Conservation (phyloP, 1,284 basidiomycete genomes). For the Stygiomarasmius scandens region DNA sequence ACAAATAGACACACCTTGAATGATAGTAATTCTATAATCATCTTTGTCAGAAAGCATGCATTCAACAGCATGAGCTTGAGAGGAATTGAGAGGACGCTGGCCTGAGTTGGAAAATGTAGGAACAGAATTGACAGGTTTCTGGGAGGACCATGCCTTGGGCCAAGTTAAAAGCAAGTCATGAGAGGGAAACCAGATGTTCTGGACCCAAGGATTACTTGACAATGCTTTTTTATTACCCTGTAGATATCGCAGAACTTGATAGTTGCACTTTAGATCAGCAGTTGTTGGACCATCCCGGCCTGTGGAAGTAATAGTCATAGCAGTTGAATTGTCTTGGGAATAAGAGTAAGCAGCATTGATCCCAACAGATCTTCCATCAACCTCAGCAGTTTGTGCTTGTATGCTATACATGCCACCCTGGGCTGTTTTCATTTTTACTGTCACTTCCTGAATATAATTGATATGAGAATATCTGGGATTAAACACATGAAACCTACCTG, state of each 20-base stretch:
- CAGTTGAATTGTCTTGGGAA: constrained; percentile 22
- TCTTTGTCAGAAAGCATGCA: constrained; percentile 50
- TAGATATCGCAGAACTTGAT: constrained; percentile 48
- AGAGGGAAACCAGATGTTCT: constrained; percentile 52
- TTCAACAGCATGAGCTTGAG: constrained; percentile 52
- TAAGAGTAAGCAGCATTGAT: constrained; percentile 21
- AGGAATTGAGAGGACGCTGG: constrained; percentile 9
- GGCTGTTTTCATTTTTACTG: neutral
- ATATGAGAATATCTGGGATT: too few species aligned
- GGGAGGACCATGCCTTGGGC: constrained; percentile 41
- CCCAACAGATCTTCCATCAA: constrained; percentile 19
- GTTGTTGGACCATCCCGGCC: constrained; percentile 55
- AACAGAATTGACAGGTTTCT: constrained; percentile 15
- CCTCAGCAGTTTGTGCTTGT: constrained; percentile 13
- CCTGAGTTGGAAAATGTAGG: constrained; percentile 12
- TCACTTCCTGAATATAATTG: neutral
- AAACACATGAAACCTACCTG: neutral
- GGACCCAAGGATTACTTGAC: constrained; percentile 56
- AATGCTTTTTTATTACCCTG: constrained; percentile 45
- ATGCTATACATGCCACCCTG: constrained; percentile 13
- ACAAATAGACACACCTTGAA: constrained; percentile 38
- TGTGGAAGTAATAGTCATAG: constrained; percentile 37
- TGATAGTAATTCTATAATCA: constrained; percentile 47
- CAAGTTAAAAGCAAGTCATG: constrained; percentile 37
- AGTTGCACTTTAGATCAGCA: constrained; percentile 50